phyloP scores from a whole-genome alignment of 2,329 filamentous ascomycete species.

The Cryphonectria parasitica region DNA sequence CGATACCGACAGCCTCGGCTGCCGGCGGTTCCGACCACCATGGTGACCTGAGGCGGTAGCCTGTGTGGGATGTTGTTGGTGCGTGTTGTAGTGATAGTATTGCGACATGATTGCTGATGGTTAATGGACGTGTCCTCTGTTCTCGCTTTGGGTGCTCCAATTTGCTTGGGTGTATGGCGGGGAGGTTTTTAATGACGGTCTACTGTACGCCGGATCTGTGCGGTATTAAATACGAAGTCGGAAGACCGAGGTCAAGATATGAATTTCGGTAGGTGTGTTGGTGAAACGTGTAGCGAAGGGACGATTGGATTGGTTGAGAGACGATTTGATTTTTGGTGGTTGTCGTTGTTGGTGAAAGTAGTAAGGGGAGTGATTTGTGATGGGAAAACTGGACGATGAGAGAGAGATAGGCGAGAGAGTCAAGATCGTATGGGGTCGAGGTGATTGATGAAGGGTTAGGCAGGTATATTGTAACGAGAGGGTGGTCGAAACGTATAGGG shows the following conservation, averaged over 20 bases:
- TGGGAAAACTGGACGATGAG: not conserved
- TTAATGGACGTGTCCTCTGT: not conserved
- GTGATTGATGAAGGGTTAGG: not conserved
- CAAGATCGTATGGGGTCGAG: not conserved
- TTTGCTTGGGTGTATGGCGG: not conserved
- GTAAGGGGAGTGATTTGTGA: not conserved
- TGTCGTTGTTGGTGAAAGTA: not conserved
- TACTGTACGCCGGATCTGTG: slow-evolving; percentile 21
- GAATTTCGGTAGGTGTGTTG: not conserved
- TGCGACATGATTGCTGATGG: slow-evolving; percentile 54
- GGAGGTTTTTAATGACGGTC: not conserved
- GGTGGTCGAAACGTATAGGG: slow-evolving; percentile 19
- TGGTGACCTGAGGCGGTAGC: slow-evolving; percentile 66
- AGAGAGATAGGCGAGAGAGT: slow-evolving; percentile 6
- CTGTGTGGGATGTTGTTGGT: slow-evolving; percentile 61
- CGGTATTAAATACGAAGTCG: slow-evolving; percentile 19
- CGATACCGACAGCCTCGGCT: slow-evolving; percentile 76
- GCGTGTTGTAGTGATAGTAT: slow-evolving; percentile 67
- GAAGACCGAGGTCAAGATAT: slow-evolving; percentile 12
- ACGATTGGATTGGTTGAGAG: not conserved
- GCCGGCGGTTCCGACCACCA: slow-evolving; percentile 82
- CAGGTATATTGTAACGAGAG: slow-evolving; percentile 10
- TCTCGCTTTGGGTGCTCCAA: not conserved
- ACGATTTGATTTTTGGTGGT: not conserved
- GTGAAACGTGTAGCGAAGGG: not conserved